Conservation (phyloP, 495 filamentous ascomycete genomes). For the Terfezia boudieri region DNA sequence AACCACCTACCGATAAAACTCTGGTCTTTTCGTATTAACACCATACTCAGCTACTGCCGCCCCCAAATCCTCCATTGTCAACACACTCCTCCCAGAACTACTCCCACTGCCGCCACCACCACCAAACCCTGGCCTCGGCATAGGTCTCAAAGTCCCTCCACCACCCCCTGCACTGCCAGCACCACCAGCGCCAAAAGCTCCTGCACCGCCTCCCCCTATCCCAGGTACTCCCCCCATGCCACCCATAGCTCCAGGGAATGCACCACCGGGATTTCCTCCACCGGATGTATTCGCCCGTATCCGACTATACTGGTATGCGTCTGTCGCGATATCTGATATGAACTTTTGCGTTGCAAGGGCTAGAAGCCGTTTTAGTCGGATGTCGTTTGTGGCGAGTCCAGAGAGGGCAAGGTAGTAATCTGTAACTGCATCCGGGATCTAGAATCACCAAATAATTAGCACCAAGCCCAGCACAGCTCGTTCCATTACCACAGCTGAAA, state of each 20-base stretch:
- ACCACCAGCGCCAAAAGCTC: conserved; percentile 28
- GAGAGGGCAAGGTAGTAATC: conserved; percentile 93
- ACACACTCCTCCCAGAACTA: conserved; percentile 72
- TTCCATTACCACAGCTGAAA: background rate
- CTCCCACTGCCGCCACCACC: conserved; percentile 83
- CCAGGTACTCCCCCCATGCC: conserved; percentile 31
- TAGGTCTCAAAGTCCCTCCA: conserved; percentile 46
- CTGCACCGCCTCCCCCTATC: conserved; percentile 32
- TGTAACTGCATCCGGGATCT: conserved; percentile 97
- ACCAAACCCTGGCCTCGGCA: conserved; percentile 63
- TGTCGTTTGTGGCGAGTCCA: conserved; percentile 73
- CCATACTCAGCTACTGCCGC: conserved; percentile 96
- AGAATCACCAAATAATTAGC: background rate
- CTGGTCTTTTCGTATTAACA: conserved; percentile 84
- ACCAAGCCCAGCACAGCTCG: background rate
- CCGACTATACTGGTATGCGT: conserved; percentile 90
- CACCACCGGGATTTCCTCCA: conserved; percentile 56
- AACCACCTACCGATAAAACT: conserved; percentile 65
- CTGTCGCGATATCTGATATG: conserved; percentile 87
- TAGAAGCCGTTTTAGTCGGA: conserved; percentile 72
- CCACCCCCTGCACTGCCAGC: conserved; percentile 32
- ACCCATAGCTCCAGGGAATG: conserved; percentile 44
- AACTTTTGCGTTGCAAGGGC: conserved; percentile 95
- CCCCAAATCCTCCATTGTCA: conserved; percentile 97
- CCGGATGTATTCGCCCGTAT: conserved; percentile 77